Percentiles rank a stretch among this genome's conserved stretches.
Conservation (phyloP, 768 basidiomycete species). For the Cubamyces lactineus region DNA sequence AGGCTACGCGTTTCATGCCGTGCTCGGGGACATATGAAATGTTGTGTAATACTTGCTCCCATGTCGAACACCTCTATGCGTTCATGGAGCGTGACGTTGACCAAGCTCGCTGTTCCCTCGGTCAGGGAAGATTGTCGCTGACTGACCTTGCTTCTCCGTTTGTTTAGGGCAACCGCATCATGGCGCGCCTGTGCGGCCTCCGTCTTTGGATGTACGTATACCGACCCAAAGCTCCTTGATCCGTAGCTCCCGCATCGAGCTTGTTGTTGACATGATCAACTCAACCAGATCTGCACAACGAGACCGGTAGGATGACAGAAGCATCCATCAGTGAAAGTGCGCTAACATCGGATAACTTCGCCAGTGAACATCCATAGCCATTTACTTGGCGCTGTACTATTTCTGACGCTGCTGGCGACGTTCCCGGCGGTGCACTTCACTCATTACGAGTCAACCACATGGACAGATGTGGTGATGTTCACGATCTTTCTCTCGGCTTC, state of each 20-base stretch:
- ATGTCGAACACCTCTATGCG: no score
- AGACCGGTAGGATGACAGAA: constrained; percentile 50
- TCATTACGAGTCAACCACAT: constrained; percentile 56
- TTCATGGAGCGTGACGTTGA: no score
- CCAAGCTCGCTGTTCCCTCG: not conserved
- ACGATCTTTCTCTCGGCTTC: constrained; percentile 70
- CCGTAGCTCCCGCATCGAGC: not conserved
- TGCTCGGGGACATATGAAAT: no score
- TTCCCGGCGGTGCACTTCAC: constrained; percentile 56
- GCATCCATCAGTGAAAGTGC: no score
- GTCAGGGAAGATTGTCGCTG: not conserved
- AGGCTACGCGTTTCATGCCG: no score
- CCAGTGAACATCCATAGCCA: constrained; percentile 88
- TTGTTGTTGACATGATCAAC: not conserved
- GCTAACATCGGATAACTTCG: no score
- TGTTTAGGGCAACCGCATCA: constrained; percentile 54
- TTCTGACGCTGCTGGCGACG: constrained; percentile 56
- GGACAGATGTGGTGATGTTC: constrained; percentile 63
- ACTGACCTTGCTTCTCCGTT: not conserved
- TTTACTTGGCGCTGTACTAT: constrained; percentile 68
- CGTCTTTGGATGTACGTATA: constrained; percentile 66
- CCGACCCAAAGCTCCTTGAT: not conserved
- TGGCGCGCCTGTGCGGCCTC: constrained; percentile 68
- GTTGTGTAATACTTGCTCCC: no score
- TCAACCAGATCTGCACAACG: constrained; percentile 71